Evolutionary conservation across 2,329 filamentous ascomycete genomes (phyloP), one percentile per base, ranked within the genome.

Genomic region (Paracoccidioides brasiliensis): DNA sequence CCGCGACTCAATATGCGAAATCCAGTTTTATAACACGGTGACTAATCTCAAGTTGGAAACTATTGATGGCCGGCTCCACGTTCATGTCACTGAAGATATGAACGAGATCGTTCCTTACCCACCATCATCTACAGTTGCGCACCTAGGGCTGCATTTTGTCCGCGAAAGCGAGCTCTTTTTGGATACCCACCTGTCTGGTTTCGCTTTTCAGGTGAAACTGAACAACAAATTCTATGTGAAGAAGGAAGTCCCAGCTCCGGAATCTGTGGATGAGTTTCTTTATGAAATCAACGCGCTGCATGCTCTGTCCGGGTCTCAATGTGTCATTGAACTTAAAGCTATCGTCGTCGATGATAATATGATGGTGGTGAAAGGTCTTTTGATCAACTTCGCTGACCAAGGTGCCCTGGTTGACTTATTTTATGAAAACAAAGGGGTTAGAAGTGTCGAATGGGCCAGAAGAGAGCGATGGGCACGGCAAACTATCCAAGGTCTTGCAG

Each of bases 231-330:
- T 82, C 1, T 85, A 90, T 64, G 95, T 98, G 72, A 97, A 97
- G 71, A 98, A 98, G 69, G 93, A 98, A 67, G 97, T 98, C 14
- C 93, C 93, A 0, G 90, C 91, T 1, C 91, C 90, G 2, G 91
- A 97, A 64, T 93, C 88, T 0, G 85, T 97, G 22, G 91, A 97
- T 59, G 93, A 97, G 68, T 98, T 98, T 65, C 76, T 97, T 2
- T 98, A 98, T 69, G 93, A 98, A 72, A 87, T 96, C 68, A 96
- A 97, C 68, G 91, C 91, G 3, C 80, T 98, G n/a, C 84, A 86
- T 68, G 82, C 82, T 35, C 76, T 98, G 14, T 78, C 79, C 44
- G 82, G 80, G 56, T 88, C 88, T 1, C 76, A 78, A 5, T 85
- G 85, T 63, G 88, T 97, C 57, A 93, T 97, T 58, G 79, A 83